These are phyloP conservation scores for Suhomyces prunicola DNA, from an alignment of 805 yeast genomes.

Conservation along the genomic window DNA sequence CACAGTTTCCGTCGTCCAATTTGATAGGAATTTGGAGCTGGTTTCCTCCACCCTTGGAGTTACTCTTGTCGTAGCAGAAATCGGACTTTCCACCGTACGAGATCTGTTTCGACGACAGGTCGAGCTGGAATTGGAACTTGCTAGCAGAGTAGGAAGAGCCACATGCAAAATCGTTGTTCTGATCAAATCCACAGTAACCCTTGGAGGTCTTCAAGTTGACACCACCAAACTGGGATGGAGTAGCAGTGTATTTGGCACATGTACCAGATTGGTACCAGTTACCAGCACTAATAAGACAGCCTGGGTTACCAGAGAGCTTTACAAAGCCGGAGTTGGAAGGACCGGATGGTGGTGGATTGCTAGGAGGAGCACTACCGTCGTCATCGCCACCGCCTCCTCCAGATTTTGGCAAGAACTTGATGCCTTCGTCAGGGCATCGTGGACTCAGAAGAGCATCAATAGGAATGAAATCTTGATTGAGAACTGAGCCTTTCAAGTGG, in stretches of 20 bases:
- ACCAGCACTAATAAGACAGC: constrained; percentile 85
- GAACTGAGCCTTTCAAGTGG: constrained; percentile 20
- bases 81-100: constrained; percentile 58
- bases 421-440: constrained; percentile 67
- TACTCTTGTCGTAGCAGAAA: constrained; percentile 47
- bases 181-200: constrained; percentile 61
- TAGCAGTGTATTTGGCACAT: constrained; percentile 71
- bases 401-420: constrained; percentile 70
- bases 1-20: constrained; percentile 17
- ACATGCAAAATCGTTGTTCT: constrained; percentile 11
- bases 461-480: constrained; percentile 10
- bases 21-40: constrained; percentile 21
- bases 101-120: constrained; percentile 42
- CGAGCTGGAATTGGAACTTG: constrained; percentile 57
- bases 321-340: constrained; percentile 33
- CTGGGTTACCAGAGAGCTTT: constrained; percentile 49
- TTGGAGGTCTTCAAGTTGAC: constrained; percentile 61
- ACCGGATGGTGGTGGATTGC: constrained; percentile 18
- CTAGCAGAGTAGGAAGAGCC: constrained; percentile 11
- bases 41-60: constrained; percentile 21
- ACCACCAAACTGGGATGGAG: constrained; percentile 68
- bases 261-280: constrained; percentile 79
- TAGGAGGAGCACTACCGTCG: not conserved
- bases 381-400: constrained; percentile 1
- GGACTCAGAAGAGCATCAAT: constrained; percentile 54